A percentile compares a stretch with the other conserved stretches of the same genome.
phyloP scores from a whole-genome alignment of 2,329 filamentous ascomycete genomes.

The Alternaria brassicae region DNA sequence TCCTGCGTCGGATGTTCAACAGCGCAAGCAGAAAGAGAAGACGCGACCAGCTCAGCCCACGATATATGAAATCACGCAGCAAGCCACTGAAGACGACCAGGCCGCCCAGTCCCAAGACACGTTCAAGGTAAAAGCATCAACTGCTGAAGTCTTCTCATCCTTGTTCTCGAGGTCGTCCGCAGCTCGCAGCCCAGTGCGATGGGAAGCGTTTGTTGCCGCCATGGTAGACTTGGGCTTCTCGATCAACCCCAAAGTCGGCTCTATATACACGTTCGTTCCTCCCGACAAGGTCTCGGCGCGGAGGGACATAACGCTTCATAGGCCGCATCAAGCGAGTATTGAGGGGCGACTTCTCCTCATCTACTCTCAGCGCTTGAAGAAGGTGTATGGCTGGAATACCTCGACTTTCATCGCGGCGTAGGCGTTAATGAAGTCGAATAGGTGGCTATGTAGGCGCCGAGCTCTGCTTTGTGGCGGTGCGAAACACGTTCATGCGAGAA shows the following conservation, averaged over 20 bases:
- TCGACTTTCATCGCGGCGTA: constrained; percentile 16
- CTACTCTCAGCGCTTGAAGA: constrained; percentile 17
- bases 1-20: not conserved
- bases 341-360: constrained; percentile 18
- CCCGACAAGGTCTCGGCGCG: constrained; percentile 9
- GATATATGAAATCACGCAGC: not conserved
- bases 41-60: not conserved
- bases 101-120: not conserved
- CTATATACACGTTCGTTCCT: constrained; percentile 22
- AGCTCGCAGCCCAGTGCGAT: constrained; percentile 30
- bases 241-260: constrained; percentile 19
- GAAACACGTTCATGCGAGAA: not conserved
- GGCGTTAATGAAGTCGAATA: not conserved
- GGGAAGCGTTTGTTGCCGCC: constrained; percentile 20
- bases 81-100: not conserved
- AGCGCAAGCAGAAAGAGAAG: constrained; percentile 9
- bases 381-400: constrained; percentile 22
- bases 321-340: constrained; percentile 25
- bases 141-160: constrained; percentile 50
- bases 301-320: constrained; percentile 20
- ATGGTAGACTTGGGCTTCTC: constrained; percentile 26
- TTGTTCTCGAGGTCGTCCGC: constrained; percentile 32
- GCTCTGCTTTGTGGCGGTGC: not conserved
- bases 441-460: not conserved
- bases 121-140: constrained; percentile 51